Conservation (phyloP, 2,329 filamentous ascomycete species). For the Fusarium fujikuroi region DNA sequence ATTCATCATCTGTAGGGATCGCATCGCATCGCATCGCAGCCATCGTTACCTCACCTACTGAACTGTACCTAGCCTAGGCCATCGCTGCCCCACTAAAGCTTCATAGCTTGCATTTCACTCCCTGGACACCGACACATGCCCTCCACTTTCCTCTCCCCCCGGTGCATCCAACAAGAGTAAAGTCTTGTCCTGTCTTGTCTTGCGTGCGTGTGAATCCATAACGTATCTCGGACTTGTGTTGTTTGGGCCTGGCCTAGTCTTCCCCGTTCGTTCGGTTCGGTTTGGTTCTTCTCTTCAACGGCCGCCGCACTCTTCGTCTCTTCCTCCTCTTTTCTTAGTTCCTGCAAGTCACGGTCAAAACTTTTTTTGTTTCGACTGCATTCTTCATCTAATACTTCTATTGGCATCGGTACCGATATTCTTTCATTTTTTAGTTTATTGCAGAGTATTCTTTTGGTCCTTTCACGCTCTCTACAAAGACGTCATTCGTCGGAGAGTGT, state of each 20-base stretch:
- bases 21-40: constrained; percentile 5
- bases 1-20: neutral
- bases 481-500: constrained; percentile 11
- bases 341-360: constrained; percentile 9
- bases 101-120: constrained; percentile 10
- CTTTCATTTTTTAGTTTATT: neutral
- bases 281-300: constrained; percentile 21
- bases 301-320: constrained; percentile 34
- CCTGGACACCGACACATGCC: constrained; percentile 14
- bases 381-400: constrained; percentile 1
- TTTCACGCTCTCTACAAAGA: constrained; percentile 21
- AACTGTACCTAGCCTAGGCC: constrained; percentile 2
- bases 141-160: constrained; percentile 22
- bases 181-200: neutral
- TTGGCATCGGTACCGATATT: neutral
- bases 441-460: constrained; percentile 18
- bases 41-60: constrained; percentile 4
- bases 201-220: neutral
- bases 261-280: neutral
- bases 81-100: constrained; percentile 26
- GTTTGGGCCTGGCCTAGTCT: constrained; percentile 5
- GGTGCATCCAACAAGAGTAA: constrained; percentile 15
- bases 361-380: constrained; percentile 3
- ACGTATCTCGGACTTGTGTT: constrained; percentile 19
- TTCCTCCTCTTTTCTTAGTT: constrained; percentile 19